Evolutionary conservation across 2,329 filamentous ascomycete species (phyloP), one percentile per base, ranked within the genome.

Genomic region (Bimuria novae-zelandiae): DNA sequence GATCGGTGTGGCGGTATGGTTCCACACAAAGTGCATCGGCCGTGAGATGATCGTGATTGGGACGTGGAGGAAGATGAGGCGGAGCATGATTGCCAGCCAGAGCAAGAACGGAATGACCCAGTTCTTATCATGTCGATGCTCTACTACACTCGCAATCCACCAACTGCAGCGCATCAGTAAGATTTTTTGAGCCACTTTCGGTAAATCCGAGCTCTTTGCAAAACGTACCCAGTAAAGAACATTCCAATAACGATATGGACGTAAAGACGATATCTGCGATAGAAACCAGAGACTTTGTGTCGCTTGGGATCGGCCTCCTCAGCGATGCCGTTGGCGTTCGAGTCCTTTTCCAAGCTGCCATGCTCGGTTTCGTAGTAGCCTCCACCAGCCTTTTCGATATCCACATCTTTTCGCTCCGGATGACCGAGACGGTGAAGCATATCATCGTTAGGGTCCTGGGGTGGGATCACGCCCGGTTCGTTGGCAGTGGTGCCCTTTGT

Each of bases 41-140:
- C 77, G 82, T 55, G 84, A 86, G 59, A 92, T 74, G 60, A 88
- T 77, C 35, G 82, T 82, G 62, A 87, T 84, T 1, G 89, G 86
- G 2, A 93, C 76, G 68, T 90, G 86, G 75, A 89, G 84, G 70
- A 88, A 89, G 68, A 95, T 60, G 43, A 96, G 72, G 29, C 92
- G 88, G 45, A 94, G 77, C 10, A 83, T 84, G 63, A 95, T 86
- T 60, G 79, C 81, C 40, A 96, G 83, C 80, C 88, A 96, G 41
- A 96, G 70, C 45, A 96, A 80, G 75, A 95, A 94, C 0, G 92
- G 91, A 44, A 92, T 84, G 51, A 95, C 75, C 91, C 91, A 96
- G 67, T 90, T 90, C 74, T 82, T 80, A 63, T 91, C 85, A 54
- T 87, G 62, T 54, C 84, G 84, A 71, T 93, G 90, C 48, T 90